Evolutionary conservation across 495 filamentous ascomycete species (phyloP), one percentile per base, ranked within the genome.

Genomic region (Hypoxylon perforatum): DNA sequence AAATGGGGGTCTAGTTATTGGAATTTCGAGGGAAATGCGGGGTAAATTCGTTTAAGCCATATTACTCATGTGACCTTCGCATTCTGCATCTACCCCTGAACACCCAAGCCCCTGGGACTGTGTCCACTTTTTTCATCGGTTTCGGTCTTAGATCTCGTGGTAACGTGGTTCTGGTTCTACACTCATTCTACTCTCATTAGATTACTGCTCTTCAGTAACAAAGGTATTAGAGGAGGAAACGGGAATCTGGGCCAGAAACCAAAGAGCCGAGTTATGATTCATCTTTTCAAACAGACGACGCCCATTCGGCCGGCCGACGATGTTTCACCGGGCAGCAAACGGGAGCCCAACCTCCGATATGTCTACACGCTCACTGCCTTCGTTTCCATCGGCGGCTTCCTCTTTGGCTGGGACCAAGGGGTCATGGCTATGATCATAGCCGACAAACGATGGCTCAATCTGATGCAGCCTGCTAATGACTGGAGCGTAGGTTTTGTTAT

Each of bases 391-490:
- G 61, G 69, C 4, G 69, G 77, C 10, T 84, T 85, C 61, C 71
- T 86, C 33, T 86, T 84, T 57, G 84, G 84, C n/a, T 86, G 84
- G 73, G 82, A 85, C 61, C 79, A 78, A 22, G 84, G 84, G 56
- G 82, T 86, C 3, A 84, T 86, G 82, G 82, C 82, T 1, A 81
- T 84, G 76, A 82, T 85, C 30, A 85, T 86, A 58, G 79, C 75
- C 6, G 82, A 81, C 14, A 61, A 74, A 1, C 79, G 83, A 48
- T 85, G 85, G 71, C 52, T 83, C 28, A 47, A 57, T 11, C 19
- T 72, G 57, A 72, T 72, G 65, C 61, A 57, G 30, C 69, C 69
- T 11, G 52, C 65, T n/a, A 69, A 61, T 15, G 69, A 69, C 10
- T 69, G 69, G 69, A 72, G 69, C 19, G 65, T 68, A 7, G 69